phyloP scores from a whole-genome alignment of 352 stramenopile genomes.

The Phytophthora megakarya region DNA sequence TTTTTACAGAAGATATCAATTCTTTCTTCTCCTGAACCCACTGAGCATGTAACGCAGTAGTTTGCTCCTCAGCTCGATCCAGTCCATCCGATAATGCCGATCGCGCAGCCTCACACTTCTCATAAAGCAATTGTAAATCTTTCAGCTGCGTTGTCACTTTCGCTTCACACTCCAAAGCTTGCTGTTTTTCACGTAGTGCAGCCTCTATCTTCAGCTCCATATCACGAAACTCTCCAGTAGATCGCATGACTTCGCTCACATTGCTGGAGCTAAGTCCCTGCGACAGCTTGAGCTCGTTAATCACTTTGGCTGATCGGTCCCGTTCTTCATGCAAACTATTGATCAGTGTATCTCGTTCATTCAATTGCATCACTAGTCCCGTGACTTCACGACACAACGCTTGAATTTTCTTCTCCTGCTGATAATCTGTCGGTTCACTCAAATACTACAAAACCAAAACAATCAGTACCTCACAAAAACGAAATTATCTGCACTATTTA shows the following conservation, averaged over 20 bases:
- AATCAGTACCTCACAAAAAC: constrained; percentile 7
- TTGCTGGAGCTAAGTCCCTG: constrained; percentile 24
- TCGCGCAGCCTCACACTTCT: constrained; percentile 48
- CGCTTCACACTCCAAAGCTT: constrained; percentile 30
- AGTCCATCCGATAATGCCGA: constrained; percentile 49
- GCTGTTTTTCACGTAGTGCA: constrained; percentile 35
- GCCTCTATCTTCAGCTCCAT: constrained; percentile 43
- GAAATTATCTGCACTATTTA: constrained; percentile 14
- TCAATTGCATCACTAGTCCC: constrained; percentile 56
- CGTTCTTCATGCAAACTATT: constrained; percentile 58
- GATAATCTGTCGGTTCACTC: constrained; percentile 39
- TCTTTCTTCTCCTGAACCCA: constrained; percentile 70
- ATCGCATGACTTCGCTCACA: constrained; percentile 37
- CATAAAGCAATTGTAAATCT: constrained; percentile 52
- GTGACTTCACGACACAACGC: constrained; percentile 65
- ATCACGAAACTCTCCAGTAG: constrained; percentile 25
- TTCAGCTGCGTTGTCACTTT: constrained; percentile 33
- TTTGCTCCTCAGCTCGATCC: constrained; percentile 56
- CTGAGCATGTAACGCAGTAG: constrained; percentile 54
- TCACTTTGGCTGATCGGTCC: constrained; percentile 43
- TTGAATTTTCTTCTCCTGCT: constrained; percentile 58
- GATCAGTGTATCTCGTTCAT: constrained; percentile 61
- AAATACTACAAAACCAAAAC: constrained; percentile 21
- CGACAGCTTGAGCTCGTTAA: constrained; percentile 55
- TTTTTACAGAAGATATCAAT: constrained; percentile 35